A percentile compares a stretch with the other conserved stretches of the same genome.
Conservation (phyloP, 257 asterid genomes). For the Solanum sparsipilum region DNA sequence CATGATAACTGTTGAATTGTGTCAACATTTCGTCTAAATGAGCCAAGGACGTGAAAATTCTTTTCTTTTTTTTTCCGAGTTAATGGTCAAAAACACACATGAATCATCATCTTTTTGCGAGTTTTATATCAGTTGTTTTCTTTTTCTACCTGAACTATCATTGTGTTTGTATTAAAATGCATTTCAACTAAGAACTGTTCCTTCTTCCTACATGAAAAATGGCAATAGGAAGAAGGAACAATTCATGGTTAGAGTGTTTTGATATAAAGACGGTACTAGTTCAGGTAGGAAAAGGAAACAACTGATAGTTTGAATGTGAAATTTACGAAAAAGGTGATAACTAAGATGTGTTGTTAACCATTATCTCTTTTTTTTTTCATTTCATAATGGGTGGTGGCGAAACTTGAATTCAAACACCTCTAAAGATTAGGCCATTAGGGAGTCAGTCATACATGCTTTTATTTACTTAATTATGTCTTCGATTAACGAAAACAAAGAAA, state of each 20-base stretch:
- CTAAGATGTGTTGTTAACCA: not conserved
- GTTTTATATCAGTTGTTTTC: not conserved
- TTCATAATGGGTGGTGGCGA: not conserved
- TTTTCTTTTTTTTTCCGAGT: not conserved
- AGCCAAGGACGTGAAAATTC: not conserved
- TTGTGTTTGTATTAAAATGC: no score
- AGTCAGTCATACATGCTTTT: not conserved
- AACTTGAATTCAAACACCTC: not conserved
- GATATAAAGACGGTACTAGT: not conserved
- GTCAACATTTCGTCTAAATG: not conserved
- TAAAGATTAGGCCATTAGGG: not conserved
- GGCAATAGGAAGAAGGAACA: not conserved
- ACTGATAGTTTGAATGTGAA: not conserved
- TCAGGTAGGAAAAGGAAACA: not conserved
- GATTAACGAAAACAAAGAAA: not conserved
- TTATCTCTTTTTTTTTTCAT: not conserved
- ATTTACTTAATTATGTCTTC: not conserved
- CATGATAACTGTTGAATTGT: not conserved
- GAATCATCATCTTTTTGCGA: not conserved
- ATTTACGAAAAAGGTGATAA: not conserved
- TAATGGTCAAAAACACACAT: not conserved
- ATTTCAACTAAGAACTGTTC: not conserved
- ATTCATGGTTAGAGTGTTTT: not conserved
- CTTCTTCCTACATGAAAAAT: not conserved
- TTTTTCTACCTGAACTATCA: not conserved